Conservation (phyloP, 805 yeast species). For the Novakomyces olei region DNA sequence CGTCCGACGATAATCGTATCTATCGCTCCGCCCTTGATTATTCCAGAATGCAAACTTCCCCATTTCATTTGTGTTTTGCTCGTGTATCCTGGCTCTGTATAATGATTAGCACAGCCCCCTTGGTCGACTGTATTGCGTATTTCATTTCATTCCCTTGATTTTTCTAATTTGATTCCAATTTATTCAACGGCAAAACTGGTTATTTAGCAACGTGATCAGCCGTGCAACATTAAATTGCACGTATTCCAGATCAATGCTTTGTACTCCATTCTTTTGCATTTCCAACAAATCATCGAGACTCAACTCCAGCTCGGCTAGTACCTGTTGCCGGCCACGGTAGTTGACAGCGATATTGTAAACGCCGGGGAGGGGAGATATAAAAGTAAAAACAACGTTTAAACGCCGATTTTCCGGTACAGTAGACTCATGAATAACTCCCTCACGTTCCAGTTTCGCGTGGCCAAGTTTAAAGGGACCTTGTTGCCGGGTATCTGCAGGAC, state of each 20-base stretch:
- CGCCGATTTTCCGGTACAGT: constrained; percentile 12
- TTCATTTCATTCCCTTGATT: no score
- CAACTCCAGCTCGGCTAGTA: constrained; percentile 14
- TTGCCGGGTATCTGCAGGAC: constrained; percentile 6
- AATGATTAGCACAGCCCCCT: no score
- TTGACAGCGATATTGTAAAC: constrained; percentile 15
- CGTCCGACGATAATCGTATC: no score
- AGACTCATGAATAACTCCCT: constrained; percentile 13
- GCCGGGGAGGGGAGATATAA: constrained; percentile 15
- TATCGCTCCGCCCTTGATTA: no score
- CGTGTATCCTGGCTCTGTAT: no score
- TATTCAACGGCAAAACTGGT: constrained; percentile 11
- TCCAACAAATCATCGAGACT: constrained; percentile 17
- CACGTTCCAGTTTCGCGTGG: constrained; percentile 12
- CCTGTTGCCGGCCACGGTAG: constrained; percentile 13
- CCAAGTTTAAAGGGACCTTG: constrained; percentile 12
- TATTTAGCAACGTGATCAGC: constrained; percentile 12
- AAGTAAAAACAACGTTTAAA: constrained; percentile 11
- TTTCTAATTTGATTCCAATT: no score
- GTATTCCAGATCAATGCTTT: constrained; percentile 14
- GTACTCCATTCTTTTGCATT: constrained; percentile 10
- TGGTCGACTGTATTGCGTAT: no score
- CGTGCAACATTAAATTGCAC: constrained; percentile 13
- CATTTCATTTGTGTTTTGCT: no score
- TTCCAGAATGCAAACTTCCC: no score